Conservation (phyloP, 768 basidiomycete species). For the Phallus indusiatus region DNA sequence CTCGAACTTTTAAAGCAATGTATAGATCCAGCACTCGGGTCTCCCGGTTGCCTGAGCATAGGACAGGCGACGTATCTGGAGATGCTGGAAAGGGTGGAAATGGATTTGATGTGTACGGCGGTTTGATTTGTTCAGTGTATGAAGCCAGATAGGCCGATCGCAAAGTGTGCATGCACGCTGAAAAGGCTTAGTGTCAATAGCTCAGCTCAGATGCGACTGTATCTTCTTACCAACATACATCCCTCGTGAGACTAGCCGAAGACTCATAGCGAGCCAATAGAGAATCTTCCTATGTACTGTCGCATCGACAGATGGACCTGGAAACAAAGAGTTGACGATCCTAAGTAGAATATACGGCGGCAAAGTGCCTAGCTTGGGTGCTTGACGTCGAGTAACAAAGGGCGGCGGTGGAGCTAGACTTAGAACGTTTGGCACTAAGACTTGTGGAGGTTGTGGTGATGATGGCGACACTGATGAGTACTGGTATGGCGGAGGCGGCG, state of each 20-base stretch:
- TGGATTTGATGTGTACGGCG: conserved; percentile 70
- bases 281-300: conserved; percentile 48
- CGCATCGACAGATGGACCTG: conserved; percentile 19
- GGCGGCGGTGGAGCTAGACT: not conserved
- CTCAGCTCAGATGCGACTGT: not conserved
- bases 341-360: conserved; percentile 61
- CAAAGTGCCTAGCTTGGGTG: conserved; percentile 25
- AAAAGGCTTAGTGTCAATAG: not conserved
- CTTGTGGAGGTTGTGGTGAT: too few species aligned
- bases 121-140: conserved; percentile 52
- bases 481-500: conserved; percentile 1
- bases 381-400: not conserved
- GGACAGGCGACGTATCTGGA: conserved; percentile 12
- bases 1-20: conserved; percentile 69
- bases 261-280: conserved; percentile 55
- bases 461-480: too few species aligned
- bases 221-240: conserved; percentile 52
- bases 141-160: conserved; percentile 64
- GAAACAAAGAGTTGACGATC: conserved; percentile 59
- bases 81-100: conserved; percentile 39
- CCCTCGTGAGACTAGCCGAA: conserved; percentile 56
- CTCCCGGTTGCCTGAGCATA: conserved; percentile 56
- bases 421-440: not conserved
- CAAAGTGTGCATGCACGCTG: conserved; percentile 75
- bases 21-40: conserved; percentile 67